Conservation (phyloP, 2,329 filamentous ascomycete genomes). For the Cladosporium phlei region DNA sequence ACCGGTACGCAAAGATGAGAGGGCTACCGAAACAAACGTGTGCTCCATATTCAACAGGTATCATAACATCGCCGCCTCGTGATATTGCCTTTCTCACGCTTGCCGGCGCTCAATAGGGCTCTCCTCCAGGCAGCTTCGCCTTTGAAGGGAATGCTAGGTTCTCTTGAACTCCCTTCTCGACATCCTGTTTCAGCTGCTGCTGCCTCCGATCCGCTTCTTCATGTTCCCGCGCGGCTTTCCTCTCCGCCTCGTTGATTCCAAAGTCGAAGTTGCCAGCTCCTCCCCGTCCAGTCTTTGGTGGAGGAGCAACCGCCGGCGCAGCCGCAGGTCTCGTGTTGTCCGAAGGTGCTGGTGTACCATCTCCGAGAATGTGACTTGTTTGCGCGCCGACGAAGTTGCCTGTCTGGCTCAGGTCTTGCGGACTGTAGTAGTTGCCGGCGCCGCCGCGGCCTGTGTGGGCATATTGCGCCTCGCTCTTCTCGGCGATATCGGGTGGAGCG, state of each 20-base stretch:
- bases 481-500: slow-evolving; percentile 12
- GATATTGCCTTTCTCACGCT: too few species aligned
- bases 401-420: slow-evolving; percentile 34
- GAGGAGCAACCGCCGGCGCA: background rate
- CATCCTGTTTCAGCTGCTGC: slow-evolving; percentile 29
- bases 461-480: slow-evolving; percentile 32
- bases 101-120: slow-evolving; percentile 21
- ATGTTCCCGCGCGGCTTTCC: slow-evolving; percentile 23
- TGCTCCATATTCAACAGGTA: too few species aligned
- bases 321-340: slow-evolving; percentile 1
- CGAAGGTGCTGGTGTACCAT: slow-evolving; percentile 13
- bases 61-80: background rate
- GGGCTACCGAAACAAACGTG: too few species aligned
- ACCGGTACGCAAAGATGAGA: too few species aligned
- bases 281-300: slow-evolving; percentile 35
- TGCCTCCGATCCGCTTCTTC: slow-evolving; percentile 26
- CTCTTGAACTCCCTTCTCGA: slow-evolving; percentile 39
- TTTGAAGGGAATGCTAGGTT: slow-evolving; percentile 37
- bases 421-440: slow-evolving; percentile 45
- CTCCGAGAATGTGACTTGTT: slow-evolving; percentile 21
- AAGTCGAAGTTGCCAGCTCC: slow-evolving; percentile 46
- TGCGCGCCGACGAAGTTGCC: slow-evolving; percentile 34
- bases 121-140: slow-evolving; percentile 34
- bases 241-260: slow-evolving; percentile 30
- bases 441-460: slow-evolving; percentile 44